Evolutionary conservation across 225 moss, liverwort and hornwort species (phyloP).

Genomic region (Physcomitrellopsis africana): DNA sequence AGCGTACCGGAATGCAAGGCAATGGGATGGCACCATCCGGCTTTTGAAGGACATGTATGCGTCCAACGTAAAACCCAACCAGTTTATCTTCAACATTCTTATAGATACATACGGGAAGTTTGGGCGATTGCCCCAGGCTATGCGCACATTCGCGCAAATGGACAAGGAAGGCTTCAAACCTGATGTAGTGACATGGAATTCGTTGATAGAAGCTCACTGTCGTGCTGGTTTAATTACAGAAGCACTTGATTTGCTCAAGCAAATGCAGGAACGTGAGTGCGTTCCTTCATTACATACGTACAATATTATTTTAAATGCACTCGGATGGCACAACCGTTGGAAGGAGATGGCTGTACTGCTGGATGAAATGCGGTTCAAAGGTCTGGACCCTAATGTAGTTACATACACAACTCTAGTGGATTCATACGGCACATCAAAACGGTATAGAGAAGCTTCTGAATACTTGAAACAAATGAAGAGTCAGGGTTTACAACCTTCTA

Average conservation of each 20-base stretch:
- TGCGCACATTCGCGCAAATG: conserved; percentile 74
- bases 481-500: conserved; percentile 69
- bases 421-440: conserved; percentile 84
- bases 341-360: conserved; percentile 66
- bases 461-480: conserved; percentile 80
- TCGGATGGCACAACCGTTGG: conserved; percentile 73
- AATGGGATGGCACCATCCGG: conserved; percentile 70
- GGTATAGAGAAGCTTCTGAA: conserved; percentile 77
- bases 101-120: conserved; percentile 93
- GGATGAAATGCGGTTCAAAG: conserved; percentile 75
- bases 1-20: conserved; percentile 78
- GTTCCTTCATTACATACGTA: conserved; percentile 73
- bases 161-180: conserved; percentile 64
- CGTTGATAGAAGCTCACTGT: conserved; percentile 87
- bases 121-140: conserved; percentile 73
- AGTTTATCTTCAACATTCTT: conserved; percentile 83
- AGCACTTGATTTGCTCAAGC: conserved; percentile 48
- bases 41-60: conserved; percentile 82
- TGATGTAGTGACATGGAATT: conserved; percentile 96
- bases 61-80: conserved; percentile 67
- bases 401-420: conserved; percentile 96
- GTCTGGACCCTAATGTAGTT: conserved; percentile 77
- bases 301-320: conserved; percentile 87
- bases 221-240: conserved; percentile 54
- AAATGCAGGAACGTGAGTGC: conserved; percentile 72